These are phyloP conservation scores for Fusarium vanettenii DNA, from an alignment of 2,329 filamentous ascomycete genomes.

Conservation along the genomic window DNA sequence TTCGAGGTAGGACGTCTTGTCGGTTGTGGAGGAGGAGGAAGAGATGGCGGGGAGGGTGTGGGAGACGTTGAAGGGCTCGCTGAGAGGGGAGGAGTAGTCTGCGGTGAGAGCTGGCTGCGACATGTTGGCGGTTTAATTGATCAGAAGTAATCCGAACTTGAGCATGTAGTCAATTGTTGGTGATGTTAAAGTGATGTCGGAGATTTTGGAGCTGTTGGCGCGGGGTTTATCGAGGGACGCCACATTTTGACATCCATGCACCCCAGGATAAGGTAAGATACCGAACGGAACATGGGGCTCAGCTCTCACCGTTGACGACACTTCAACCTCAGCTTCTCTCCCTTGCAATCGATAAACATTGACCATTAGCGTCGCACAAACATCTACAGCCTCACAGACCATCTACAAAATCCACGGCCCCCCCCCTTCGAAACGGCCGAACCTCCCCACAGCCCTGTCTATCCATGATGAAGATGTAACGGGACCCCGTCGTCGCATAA, in stretches of 20 bases:
- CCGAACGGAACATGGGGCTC: not conserved
- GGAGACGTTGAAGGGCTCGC: conserved; percentile 59
- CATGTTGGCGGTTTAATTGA: conserved; percentile 13
- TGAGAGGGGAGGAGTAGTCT: conserved; percentile 65
- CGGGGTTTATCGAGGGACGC: conserved; percentile 35
- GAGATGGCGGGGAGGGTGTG: conserved; percentile 51
- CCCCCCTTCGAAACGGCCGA: conserved; percentile 11
- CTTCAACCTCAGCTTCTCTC: conserved; percentile 7
- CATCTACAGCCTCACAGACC: conserved; percentile 1
- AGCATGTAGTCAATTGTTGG: not conserved
- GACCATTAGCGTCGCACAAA: not conserved
- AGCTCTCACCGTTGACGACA: conserved; percentile 2
- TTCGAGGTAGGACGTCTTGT: conserved; percentile 70
- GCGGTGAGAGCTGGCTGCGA: conserved; percentile 49
- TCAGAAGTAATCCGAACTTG: not conserved
- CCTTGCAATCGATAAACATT: not conserved
- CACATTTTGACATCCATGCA: conserved; percentile 21
- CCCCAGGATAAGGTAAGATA: not conserved
- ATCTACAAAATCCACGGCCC: not conserved
- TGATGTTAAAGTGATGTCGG: not conserved
- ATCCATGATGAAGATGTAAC: conserved; percentile 55
- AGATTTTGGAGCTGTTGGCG: conserved; percentile 22
- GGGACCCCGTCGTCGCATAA: conserved; percentile 38
- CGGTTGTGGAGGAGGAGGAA: conserved; percentile 51
- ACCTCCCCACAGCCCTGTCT: conserved; percentile 9